phyloP scores from a whole-genome alignment of 768 basidiomycete genomes.

The Mycena epipterygia region DNA sequence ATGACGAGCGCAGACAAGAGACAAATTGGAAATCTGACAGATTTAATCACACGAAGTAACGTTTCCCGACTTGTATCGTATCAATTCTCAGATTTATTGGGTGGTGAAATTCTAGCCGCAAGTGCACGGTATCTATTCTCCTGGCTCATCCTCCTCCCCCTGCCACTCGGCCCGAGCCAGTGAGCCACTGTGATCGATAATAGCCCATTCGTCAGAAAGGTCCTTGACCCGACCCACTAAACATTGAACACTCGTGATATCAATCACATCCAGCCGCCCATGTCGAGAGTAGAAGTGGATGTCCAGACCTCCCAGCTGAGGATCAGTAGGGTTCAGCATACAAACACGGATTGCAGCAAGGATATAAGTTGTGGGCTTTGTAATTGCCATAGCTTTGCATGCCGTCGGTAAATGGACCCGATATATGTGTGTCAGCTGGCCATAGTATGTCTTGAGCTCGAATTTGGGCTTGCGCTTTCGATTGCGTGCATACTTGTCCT shows the following conservation, averaged over 20 bases:
- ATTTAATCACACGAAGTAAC: too few species aligned
- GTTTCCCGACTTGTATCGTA: too few species aligned
- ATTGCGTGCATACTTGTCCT: constrained; percentile 42
- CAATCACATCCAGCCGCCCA: constrained; percentile 38
- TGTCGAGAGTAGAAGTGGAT: constrained; percentile 36
- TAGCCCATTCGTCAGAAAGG: constrained; percentile 28
- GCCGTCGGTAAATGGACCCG: constrained; percentile 31
- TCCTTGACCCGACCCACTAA: constrained; percentile 38
- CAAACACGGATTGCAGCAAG: constrained; percentile 42
- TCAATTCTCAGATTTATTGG: too few species aligned
- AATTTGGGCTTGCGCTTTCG: neutral
- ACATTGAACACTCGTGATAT: constrained; percentile 41
- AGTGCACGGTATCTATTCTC: too few species aligned
- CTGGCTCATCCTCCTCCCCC: constrained; percentile 7
- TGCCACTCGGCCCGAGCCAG: constrained; percentile 27
- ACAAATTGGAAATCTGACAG: too few species aligned
- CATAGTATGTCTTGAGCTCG: constrained; percentile 43
- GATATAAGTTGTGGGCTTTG: constrained; percentile 32
- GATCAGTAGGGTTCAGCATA: constrained; percentile 25
- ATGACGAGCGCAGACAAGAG: too few species aligned
- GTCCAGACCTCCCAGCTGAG: constrained; percentile 25
- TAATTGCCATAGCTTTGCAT: constrained; percentile 3
- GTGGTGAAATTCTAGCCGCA: too few species aligned
- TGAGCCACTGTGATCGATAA: constrained; percentile 42
- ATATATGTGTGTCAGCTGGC: constrained; percentile 47